A percentile compares a stretch with the other conserved stretches of the same genome.
Conservation (phyloP, 2,329 filamentous ascomycete species). For the Amphichorda felina region DNA sequence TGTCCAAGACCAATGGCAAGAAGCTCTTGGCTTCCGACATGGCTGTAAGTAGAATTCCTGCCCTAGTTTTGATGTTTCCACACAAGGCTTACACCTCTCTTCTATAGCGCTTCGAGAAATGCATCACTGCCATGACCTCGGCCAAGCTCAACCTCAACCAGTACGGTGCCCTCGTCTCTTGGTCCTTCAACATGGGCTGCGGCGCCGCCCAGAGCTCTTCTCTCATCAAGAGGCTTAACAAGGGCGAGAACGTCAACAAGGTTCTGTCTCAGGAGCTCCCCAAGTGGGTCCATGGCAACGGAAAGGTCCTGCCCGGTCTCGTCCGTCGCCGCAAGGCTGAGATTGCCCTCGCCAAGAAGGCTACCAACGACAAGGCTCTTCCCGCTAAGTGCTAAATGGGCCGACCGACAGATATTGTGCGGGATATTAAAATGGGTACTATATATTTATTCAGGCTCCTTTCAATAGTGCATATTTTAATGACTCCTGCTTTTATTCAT, state of each 20-base stretch:
- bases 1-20: conserved; percentile 25
- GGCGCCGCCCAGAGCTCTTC: conserved; percentile 24
- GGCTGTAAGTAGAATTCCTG: conserved; percentile 2
- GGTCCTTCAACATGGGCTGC: conserved; percentile 37
- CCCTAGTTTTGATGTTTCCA: no score
- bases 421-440: no score
- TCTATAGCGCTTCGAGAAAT: conserved; percentile 18
- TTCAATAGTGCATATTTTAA: no score
- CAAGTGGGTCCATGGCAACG: conserved; percentile 30
- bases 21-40: conserved; percentile 27
- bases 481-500: no score
- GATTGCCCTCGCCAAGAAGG: conserved; percentile 18
- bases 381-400: neutral
- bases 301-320: conserved; percentile 25
- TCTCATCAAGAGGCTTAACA: conserved; percentile 28
- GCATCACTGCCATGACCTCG: conserved; percentile 7
- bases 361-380: neutral
- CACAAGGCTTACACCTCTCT: neutral
- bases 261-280: conserved; percentile 32
- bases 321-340: conserved; percentile 29
- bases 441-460: no score
- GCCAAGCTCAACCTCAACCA: conserved; percentile 31
- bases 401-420: no score
- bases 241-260: conserved; percentile 23
- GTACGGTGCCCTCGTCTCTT: conserved; percentile 38